A percentile compares a stretch with the other conserved stretches of the same genome.
Conservation (phyloP, 1,284 basidiomycete genomes). For the Tilletiopsis washingtonensis region DNA sequence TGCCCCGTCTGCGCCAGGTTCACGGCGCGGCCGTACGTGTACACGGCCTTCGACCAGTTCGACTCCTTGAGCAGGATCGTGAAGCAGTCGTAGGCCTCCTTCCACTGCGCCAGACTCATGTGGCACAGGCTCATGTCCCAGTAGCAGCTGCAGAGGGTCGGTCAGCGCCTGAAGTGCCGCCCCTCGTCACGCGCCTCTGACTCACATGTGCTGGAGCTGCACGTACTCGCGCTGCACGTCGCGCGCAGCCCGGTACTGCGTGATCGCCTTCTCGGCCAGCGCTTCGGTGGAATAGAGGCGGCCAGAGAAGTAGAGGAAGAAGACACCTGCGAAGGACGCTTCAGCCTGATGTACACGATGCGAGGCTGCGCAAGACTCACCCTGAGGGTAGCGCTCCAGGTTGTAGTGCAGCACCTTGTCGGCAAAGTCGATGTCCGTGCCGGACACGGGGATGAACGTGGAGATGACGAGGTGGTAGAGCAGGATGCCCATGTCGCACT, state of each 20-base stretch:
- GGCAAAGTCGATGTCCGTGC: slow-evolving; percentile 41
- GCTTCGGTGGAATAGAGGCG: slow-evolving; percentile 45
- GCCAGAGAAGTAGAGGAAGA: slow-evolving; percentile 47
- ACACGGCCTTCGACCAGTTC: slow-evolving; percentile 47
- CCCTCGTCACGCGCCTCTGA: no score
- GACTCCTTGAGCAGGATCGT: slow-evolving; percentile 34
- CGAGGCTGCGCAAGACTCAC: no score
- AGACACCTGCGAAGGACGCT: slow-evolving; percentile 23
- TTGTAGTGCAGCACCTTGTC: slow-evolving; percentile 46
- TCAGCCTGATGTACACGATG: no score
- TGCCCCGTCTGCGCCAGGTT: slow-evolving; percentile 23
- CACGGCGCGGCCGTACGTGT: slow-evolving; percentile 38
- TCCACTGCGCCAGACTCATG: slow-evolving; percentile 39
- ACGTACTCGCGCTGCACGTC: slow-evolving; percentile 45
- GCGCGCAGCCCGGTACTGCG: slow-evolving; percentile 34
- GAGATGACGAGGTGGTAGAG: slow-evolving; percentile 44
- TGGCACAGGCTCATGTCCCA: slow-evolving; percentile 45
- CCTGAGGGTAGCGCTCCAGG: slow-evolving; percentile 38
- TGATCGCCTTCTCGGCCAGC: slow-evolving; percentile 32
- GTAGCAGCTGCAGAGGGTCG: no score
- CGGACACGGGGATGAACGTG: slow-evolving; percentile 44
- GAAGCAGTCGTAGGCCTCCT: slow-evolving; percentile 30
- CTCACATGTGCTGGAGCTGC: slow-evolving; percentile 45
- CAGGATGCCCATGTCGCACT: slow-evolving; percentile 45
- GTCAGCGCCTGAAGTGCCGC: no score